phyloP scores from a whole-genome alignment of 805 yeast species.

The Candida ipomoeae region DNA sequence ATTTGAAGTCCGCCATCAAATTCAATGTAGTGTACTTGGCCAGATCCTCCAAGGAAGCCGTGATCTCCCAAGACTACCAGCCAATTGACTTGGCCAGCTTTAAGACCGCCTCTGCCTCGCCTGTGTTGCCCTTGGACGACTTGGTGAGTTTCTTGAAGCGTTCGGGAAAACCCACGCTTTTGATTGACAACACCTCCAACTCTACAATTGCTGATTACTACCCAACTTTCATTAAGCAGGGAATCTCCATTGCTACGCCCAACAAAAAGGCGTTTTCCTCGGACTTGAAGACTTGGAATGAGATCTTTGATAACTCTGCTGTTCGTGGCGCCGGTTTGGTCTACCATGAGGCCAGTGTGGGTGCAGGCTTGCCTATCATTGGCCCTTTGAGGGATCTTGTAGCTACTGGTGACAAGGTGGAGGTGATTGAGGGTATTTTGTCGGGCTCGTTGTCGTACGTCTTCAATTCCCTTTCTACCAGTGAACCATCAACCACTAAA shows the following conservation, averaged over 20 bases:
- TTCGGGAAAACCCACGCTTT: constrained; percentile 70
- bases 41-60: constrained; percentile 61
- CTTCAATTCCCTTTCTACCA: constrained; percentile 86
- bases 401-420: constrained; percentile 88
- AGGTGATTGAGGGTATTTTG: constrained; percentile 90
- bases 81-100: constrained; percentile 66
- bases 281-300: constrained; percentile 69
- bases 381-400: constrained; percentile 84
- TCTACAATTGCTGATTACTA: constrained; percentile 71
- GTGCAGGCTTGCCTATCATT: constrained; percentile 96
- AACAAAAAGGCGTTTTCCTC: constrained; percentile 96
- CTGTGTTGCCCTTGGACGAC: constrained; percentile 52
- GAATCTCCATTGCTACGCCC: constrained; percentile 95
- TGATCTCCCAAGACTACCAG: constrained; percentile 62
- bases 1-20: constrained; percentile 54
- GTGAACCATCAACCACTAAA: constrained; percentile 53
- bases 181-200: constrained; percentile 93
- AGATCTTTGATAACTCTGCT: constrained; percentile 55
- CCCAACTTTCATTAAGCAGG: constrained; percentile 66
- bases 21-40: constrained; percentile 82
- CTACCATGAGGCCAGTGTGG: constrained; percentile 97
- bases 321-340: constrained; percentile 63
- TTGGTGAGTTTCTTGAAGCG: constrained; percentile 59
- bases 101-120: constrained; percentile 42
- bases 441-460: constrained; percentile 95